phyloP scores from a whole-genome alignment of 2,329 filamentous ascomycete genomes.

The Stagonosporopsis rhizophila region DNA sequence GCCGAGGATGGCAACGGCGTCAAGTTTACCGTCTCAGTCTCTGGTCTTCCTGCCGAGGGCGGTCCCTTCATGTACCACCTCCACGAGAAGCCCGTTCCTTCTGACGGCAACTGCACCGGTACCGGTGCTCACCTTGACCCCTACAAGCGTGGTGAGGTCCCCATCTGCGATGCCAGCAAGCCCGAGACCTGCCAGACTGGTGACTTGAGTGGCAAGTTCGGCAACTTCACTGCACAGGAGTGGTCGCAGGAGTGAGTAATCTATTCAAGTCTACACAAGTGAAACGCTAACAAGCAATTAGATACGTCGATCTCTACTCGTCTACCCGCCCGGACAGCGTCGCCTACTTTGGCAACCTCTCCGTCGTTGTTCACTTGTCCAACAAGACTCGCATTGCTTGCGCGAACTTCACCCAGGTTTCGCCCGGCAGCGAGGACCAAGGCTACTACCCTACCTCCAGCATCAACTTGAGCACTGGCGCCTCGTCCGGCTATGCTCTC shows the following conservation, averaged over 20 bases:
- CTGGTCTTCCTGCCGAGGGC: slow-evolving; percentile 50
- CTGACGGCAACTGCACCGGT: slow-evolving; percentile 53
- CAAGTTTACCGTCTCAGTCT: slow-evolving; percentile 50
- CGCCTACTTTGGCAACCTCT: slow-evolving; percentile 63
- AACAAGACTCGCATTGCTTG: slow-evolving; percentile 64
- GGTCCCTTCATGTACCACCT: slow-evolving; percentile 58
- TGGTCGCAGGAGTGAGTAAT: slow-evolving; percentile 54
- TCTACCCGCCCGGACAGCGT: slow-evolving; percentile 51
- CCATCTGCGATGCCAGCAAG: slow-evolving; percentile 46
- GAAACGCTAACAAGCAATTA: slow-evolving; percentile 25
- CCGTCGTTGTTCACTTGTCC: slow-evolving; percentile 61
- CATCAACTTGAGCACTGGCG: slow-evolving; percentile 20
- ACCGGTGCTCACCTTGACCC: slow-evolving; percentile 54
- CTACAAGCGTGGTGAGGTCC: slow-evolving; percentile 50
- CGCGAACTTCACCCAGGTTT: slow-evolving; percentile 62
- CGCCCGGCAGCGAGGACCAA: slow-evolving; percentile 61
- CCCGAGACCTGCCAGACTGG: slow-evolving; percentile 54
- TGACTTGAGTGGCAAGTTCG: slow-evolving; percentile 56
- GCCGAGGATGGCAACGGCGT: slow-evolving; percentile 49
- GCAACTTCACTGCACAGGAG: slow-evolving; percentile 44
- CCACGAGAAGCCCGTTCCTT: slow-evolving; percentile 52
- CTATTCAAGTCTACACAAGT: slow-evolving; percentile 32
- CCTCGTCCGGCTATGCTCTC: slow-evolving; percentile 17
- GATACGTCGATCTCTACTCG: slow-evolving; percentile 59
- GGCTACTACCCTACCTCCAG: slow-evolving; percentile 34